Base-by-base conservation (phyloP, 2,329 filamentous ascomycete species). In the Aspergillus sp. region DNA sequence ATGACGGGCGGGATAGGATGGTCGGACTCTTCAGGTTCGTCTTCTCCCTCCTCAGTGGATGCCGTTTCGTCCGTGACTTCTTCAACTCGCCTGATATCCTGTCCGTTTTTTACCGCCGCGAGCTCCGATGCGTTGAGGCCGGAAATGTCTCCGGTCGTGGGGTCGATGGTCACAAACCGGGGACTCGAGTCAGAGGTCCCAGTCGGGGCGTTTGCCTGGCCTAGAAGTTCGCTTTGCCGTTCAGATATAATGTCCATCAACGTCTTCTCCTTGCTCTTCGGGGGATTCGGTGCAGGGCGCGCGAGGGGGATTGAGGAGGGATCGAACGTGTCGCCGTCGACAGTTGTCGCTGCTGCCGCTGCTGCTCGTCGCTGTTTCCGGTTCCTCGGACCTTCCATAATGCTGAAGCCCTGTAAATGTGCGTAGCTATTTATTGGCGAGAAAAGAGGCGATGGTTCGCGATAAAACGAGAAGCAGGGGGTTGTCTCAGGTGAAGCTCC, bases 171-270 rank as follows among this genome's bases (percentile, higher is more conserved):
- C 51, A 79, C 67, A 54, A 76, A 77, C 60, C 74, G 72, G 2
- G 55, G 28, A 2, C 53, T 38, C 15, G 54, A 12, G 4, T 19
- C 23, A 55, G 58, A 23, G 10, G 28, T 41, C 39, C 56, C 53
- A 38, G 53, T 50, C 51, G 59, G 57, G 25, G 55, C 47, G 15
- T 51, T 62, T 9, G 47, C 48, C 10, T 56, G 57, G 13, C 52
- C 61, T 8, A 67, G 61, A 2, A 80, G 65, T 49, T 75, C 70
- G 21, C 69, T 70, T 53, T 81, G 76, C 57, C 76, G 70, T 65
- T 80, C 78, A 4, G 77, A 76, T 19, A 80, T 80, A 52, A 81
- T 73, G 55, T 81, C 78, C 63, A 78, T 74, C 30, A 81, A 65
- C 7, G 78, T 81, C 54, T 74, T 80, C 4, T 67, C 67, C 21